phyloP scores from a whole-genome alignment of 78 protist species.

The Dictyostelium citrinum region DNA sequence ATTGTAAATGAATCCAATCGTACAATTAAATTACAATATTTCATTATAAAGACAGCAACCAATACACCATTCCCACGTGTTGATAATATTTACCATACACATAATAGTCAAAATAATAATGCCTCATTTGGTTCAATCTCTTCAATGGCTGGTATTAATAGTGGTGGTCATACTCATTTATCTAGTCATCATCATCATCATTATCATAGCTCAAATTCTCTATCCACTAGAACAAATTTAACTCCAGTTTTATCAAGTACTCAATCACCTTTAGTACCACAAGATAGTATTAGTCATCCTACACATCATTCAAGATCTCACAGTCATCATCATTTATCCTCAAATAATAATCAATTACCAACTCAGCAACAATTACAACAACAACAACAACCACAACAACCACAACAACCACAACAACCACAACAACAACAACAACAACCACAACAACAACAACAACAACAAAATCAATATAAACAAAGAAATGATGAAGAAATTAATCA shows the following conservation, averaged over 20 bases:
- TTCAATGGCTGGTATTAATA: neutral
- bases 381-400: neutral
- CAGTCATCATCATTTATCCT: neutral
- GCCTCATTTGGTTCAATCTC: neutral
- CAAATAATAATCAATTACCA: neutral
- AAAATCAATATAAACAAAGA: neutral
- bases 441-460: neutral
- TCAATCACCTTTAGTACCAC: neutral
- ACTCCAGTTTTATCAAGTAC: neutral
- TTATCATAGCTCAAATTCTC: neutral
- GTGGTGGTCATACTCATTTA: neutral
- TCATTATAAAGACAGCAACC: conserved; percentile 34
- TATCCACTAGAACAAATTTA: neutral
- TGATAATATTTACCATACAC: conserved; percentile 29
- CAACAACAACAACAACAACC: neutral
- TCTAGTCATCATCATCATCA: neutral
- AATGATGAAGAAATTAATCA: neutral
- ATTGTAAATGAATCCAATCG: conserved; percentile 41
- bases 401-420: neutral
- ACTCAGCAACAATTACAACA: neutral
- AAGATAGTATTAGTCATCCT: neutral
- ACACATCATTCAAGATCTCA: conserved; percentile 6
- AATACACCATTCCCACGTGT: conserved; percentile 63
- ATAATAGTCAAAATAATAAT: neutral
- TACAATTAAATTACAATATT: conserved; percentile 34